Evolutionary conservation across 1,139 yeast species (phyloP), one percentile per base, ranked within the genome.

Genomic region (Suhomyces coccinellae): DNA sequence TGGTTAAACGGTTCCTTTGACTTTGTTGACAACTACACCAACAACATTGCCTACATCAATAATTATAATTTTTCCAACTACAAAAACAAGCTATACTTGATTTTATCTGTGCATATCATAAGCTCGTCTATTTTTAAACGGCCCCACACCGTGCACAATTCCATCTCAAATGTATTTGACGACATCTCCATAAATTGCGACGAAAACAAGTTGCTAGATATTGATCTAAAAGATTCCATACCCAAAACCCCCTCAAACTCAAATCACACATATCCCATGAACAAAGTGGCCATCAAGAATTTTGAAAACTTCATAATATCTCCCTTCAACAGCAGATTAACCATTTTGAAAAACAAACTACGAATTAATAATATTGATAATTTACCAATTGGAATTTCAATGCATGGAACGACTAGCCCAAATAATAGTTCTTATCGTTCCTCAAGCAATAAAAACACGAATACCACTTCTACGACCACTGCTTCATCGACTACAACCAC

Each of bases 291-390:
- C 6, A 71, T 77, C 4, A 78, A 76, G 48, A 82, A 82, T 54
- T 81, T 82, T 54, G 82, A 80, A 54, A 77, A 69, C 46, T 80
- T 77, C 49, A 76, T 82, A 49, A 63, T 67, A 47, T 68, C 62
- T 43, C 71, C 71, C 22, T 73, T 69, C 54, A 66, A 63, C 43
- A 67, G 68, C 43, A 63, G 61, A 32, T 42, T 50, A 27, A 47
- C 53, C 6, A 44, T 41, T 14, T 30, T 50, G 14, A 48, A 45
- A 27, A 48, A 46, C 38, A 46, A 45, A 40, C 34, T 50, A 17
- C 31, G 50, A 33, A 47, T 44, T 22, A 47, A 49, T 31, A 40
- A 32, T 12, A 46, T 42, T 29, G 31, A 35, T 11, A 45, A 39
- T 10, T 32, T 36, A 12, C 43, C 43, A 7, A 32, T 43, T 15